Evolutionary conservation across 306 rosid genomes (phyloP).

Genomic region (Albizia julibrissin): DNA sequence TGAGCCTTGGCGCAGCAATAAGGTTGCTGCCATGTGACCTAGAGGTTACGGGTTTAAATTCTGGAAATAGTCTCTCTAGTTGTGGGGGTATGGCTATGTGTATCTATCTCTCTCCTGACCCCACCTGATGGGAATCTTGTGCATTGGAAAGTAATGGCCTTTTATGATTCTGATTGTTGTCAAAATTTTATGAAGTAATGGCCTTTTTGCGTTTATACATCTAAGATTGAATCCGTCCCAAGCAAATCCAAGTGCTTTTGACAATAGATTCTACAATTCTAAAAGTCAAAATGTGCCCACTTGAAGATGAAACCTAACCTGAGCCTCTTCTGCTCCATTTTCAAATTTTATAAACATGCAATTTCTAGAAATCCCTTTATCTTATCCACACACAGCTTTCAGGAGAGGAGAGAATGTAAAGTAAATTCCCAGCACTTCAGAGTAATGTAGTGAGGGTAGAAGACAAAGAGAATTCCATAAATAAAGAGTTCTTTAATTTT

Average conservation of each 20-base stretch:
- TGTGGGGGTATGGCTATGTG: too few species aligned
- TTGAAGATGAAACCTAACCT: not conserved
- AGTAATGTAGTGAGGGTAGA: not conserved
- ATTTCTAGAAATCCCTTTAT: not conserved
- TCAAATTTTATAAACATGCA: not conserved
- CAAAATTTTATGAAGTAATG: not conserved
- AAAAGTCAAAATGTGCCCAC: not conserved
- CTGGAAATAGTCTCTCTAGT: too few species aligned
- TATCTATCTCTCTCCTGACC: too few species aligned
- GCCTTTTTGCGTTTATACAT: not conserved
- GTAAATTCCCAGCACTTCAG: not conserved
- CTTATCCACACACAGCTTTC: not conserved
- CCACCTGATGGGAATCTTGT: too few species aligned
- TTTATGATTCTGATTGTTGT: constrained; percentile 14
- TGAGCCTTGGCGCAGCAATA: too few species aligned
- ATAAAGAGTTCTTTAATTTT: constrained; percentile 6
- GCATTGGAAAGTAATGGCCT: not conserved
- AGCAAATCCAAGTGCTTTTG: not conserved
- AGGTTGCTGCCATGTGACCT: too few species aligned
- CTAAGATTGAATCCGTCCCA: not conserved
- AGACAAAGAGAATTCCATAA: not conserved
- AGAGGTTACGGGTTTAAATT: too few species aligned
- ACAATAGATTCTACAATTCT: not conserved
- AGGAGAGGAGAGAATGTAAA: not conserved
- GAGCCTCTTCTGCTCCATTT: not conserved